phyloP scores from a whole-genome alignment of 176 grass and related monocot species.

The Aegilops umbellulata region DNA sequence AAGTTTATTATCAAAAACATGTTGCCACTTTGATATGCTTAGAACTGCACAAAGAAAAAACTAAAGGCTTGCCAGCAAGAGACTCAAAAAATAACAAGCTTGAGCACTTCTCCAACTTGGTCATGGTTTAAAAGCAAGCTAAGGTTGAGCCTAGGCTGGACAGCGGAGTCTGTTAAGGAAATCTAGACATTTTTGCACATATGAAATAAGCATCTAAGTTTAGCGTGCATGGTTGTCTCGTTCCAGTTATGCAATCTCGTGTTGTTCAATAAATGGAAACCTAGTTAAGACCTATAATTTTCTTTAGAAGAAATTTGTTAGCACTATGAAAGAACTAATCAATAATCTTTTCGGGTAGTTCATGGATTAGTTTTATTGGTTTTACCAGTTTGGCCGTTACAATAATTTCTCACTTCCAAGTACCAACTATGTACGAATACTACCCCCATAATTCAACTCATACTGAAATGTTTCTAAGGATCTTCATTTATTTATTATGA shows the following conservation, averaged over 20 bases:
- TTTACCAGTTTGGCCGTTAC: background rate
- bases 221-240: background rate
- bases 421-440: background rate
- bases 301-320: background rate
- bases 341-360: background rate
- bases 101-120: constrained; percentile 1
- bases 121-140: background rate
- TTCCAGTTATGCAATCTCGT: background rate
- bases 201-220: background rate
- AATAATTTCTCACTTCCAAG: background rate
- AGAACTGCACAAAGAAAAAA: background rate
- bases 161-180: background rate
- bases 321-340: background rate
- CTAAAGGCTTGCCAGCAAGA: background rate
- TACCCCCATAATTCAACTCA: background rate
- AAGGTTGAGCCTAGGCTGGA: background rate
- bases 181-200: background rate
- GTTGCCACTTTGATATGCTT: background rate
- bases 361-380: background rate
- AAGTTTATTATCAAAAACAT: constrained; percentile 8
- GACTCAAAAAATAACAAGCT: background rate
- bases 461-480: background rate
- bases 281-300: background rate
- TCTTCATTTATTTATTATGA: background rate
- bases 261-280: background rate